Evolutionary conservation across 129 eudicot genomes (phyloP).

Genomic region (Tagetes patula): DNA sequence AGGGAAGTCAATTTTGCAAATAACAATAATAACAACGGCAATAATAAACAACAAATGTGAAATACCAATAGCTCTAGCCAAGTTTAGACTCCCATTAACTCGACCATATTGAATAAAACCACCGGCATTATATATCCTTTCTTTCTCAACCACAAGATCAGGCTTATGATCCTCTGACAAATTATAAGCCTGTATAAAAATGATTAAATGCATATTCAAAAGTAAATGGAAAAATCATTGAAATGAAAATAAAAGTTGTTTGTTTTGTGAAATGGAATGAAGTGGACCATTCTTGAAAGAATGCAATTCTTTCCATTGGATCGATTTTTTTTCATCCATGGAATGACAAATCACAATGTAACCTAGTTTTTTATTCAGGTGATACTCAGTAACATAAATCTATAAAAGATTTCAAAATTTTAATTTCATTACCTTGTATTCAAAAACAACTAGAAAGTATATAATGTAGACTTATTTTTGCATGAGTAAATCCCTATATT

Average conservation of each 20-base stretch:
- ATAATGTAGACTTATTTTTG: not conserved
- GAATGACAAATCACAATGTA: not conserved
- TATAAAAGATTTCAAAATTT: not conserved
- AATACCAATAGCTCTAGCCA: conserved; percentile 94
- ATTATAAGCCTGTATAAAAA: conserved; percentile 63
- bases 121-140: conserved; percentile 84
- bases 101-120: conserved; percentile 85
- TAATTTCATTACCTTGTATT: not conserved
- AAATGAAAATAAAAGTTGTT: conserved; percentile 8
- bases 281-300: conserved; percentile 1
- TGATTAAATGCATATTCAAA: conserved; percentile 13
- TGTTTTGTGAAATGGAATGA: not conserved
- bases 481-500: not conserved
- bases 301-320: not conserved
- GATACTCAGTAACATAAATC: not conserved
- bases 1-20: not conserved
- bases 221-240: conserved; percentile 2
- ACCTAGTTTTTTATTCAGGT: not conserved
- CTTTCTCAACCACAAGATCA: conserved; percentile 70
- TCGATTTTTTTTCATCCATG: not conserved
- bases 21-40: not conserved
- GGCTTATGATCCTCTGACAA: conserved; percentile 93
- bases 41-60: not conserved
- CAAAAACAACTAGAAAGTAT: not conserved
- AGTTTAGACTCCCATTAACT: conserved; percentile 81